phyloP scores from a whole-genome alignment of 169 alveolate genomes.

The Plasmodium inui region DNA sequence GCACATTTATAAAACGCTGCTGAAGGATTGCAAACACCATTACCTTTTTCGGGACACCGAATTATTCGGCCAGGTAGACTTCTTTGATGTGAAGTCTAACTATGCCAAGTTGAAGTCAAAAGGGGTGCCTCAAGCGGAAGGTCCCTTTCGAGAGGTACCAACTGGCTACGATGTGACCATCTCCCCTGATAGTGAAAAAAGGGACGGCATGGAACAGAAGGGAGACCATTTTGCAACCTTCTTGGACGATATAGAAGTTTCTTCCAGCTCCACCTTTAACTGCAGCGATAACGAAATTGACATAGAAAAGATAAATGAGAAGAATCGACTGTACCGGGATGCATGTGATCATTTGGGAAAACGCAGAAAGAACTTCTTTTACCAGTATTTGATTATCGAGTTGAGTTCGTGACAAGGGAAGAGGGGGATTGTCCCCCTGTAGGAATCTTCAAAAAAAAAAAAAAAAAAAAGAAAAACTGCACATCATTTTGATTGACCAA shows the following conservation, averaged over 20 bases:
- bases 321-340: constrained; percentile 18
- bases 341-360: not conserved
- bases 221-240: not conserved
- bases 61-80: constrained; percentile 8
- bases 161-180: not conserved
- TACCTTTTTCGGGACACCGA: constrained; percentile 27
- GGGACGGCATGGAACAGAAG: not conserved
- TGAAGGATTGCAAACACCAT: constrained; percentile 37
- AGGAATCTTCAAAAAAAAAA: not conserved
- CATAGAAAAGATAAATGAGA: constrained; percentile 45
- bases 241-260: constrained; percentile 18
- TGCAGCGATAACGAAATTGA: constrained; percentile 25
- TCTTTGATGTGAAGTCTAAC: constrained; percentile 30
- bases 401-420: not conserved
- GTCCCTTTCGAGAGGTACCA: not conserved
- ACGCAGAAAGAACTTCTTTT: constrained; percentile 26
- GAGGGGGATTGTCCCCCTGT: not conserved
- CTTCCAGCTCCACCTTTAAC: constrained; percentile 31
- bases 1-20: constrained; percentile 21
- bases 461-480: not conserved
- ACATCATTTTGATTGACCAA: not conserved
- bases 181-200: not conserved
- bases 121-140: not conserved
- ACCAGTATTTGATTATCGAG: constrained; percentile 69
- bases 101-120: not conserved